phyloP scores from a whole-genome alignment of 768 basidiomycete genomes.

The Kwoniella mangroviensis region DNA sequence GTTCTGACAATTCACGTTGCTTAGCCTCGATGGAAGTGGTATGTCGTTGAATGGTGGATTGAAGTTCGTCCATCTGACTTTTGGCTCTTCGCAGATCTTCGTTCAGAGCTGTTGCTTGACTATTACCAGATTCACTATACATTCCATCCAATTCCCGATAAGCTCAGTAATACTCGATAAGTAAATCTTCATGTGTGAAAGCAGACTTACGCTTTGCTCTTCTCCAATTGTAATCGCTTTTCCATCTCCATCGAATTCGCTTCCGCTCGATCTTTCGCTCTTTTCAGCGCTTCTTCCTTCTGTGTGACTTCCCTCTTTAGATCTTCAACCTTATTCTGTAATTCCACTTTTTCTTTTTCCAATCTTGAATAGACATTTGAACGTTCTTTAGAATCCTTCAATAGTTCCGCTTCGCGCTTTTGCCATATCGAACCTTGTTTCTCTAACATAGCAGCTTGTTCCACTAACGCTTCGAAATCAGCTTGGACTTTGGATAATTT shows the following conservation, averaged over 20 bases:
- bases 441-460: conserved; percentile 82
- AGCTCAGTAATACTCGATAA: not conserved
- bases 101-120: conserved; percentile 64
- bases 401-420: conserved; percentile 68
- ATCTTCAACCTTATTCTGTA: conserved; percentile 71
- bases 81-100: conserved; percentile 72
- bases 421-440: conserved; percentile 72
- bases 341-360: conserved; percentile 66
- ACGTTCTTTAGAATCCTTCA: conserved; percentile 65
- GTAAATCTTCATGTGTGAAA: not conserved
- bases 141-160: conserved; percentile 3
- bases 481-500: conserved; percentile 27
- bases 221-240: conserved; percentile 70
- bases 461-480: conserved; percentile 61
- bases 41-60: conserved; percentile 77
- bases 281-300: conserved; percentile 77
- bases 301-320: conserved; percentile 70
- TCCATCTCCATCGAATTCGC: conserved; percentile 69
- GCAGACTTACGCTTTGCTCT: conserved; percentile 66
- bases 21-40: conserved; percentile 71
- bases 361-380: conserved; percentile 68
- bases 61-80: conserved; percentile 76
- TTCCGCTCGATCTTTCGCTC: conserved; percentile 78
- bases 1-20: conserved; percentile 39
- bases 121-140: conserved; percentile 68